phyloP scores from a whole-genome alignment of 306 rosid species.

The Cotoneaster glaucophyllus region DNA sequence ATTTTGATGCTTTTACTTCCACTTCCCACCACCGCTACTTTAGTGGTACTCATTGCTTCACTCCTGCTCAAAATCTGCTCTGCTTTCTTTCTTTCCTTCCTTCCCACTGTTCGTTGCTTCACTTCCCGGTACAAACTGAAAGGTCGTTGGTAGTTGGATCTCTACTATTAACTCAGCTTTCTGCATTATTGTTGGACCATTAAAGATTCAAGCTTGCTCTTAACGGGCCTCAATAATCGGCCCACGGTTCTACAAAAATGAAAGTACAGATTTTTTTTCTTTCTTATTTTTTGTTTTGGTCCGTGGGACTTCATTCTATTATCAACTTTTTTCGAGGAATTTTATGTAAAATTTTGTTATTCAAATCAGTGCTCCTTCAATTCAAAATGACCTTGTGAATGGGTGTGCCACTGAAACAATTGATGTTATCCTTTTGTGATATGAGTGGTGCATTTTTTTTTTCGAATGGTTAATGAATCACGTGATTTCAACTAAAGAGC shows the following conservation, averaged over 20 bases:
- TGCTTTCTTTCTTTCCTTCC: not conserved
- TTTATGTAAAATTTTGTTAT: too few species aligned
- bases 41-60: conserved; percentile 37
- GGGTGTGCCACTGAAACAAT: not conserved
- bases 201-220: not conserved
- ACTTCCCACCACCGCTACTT: conserved; percentile 73
- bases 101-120: not conserved
- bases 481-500: not conserved
- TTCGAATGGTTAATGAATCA: not conserved
- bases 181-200: not conserved
- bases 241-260: not conserved
- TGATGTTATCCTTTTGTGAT: not conserved
- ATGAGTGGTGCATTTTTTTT: not conserved
- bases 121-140: not conserved
- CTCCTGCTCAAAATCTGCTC: not conserved
- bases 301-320: too few species aligned
- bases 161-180: not conserved
- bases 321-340: too few species aligned
- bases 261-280: too few species aligned
- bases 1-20: conserved; percentile 48
- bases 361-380: not conserved
- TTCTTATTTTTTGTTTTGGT: too few species aligned
- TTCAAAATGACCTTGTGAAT: not conserved
- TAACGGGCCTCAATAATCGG: not conserved
- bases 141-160: not conserved